Base-by-base conservation (phyloP, 257 asterid species). In the Lycium ferocissimum region DNA sequence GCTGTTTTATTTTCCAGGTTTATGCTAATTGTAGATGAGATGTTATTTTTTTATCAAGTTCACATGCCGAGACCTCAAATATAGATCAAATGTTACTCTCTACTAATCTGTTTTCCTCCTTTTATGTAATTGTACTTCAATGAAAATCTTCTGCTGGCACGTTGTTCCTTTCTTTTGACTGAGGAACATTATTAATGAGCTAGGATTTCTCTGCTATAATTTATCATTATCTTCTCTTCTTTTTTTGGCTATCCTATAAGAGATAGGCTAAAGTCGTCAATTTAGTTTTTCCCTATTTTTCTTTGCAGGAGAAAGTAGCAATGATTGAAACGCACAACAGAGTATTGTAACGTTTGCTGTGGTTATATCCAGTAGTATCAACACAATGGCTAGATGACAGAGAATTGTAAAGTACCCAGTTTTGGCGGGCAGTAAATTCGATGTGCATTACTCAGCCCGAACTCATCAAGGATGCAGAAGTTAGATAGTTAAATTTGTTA, bases 261-360 rank as follows among this genome's bases (percentile, higher is more conserved):
- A 71, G 18, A 71, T 37, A 56, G 66, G 6, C 35, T 57, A 37
- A 17, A 54, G 71, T 20, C 22, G 13, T 56, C 58, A 35, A 3
- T 17, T 51, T 67, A 7, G 0, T 10, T 13, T 53, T 47, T 1
- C 45, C 14, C 37, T 37, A 87, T 58, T 62, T 47, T 57, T 12
- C 20, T 83, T 67, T 90, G 92, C 97, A 94, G 98, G 98, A 94
- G 88, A 93, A 93, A 84, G 87, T 90, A 56, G 85, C 94, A 62
- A 82, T 90, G 86, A 91, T 89, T 84, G 94, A 91, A 89, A 69
- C 90, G 59, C 89, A 49, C 58, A 85, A 65, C 91, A 89, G 94
- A 84, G 20, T 86, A 69, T 83, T 81, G 81, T 84, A 83, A 62
- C 56, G 9, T 62, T 20, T 20, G 85, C 83, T 38, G 65, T 43